These are phyloP conservation scores for Sporothrix protearum DNA, from an alignment of 2,329 filamentous ascomycete species.

Conservation along the genomic window DNA sequence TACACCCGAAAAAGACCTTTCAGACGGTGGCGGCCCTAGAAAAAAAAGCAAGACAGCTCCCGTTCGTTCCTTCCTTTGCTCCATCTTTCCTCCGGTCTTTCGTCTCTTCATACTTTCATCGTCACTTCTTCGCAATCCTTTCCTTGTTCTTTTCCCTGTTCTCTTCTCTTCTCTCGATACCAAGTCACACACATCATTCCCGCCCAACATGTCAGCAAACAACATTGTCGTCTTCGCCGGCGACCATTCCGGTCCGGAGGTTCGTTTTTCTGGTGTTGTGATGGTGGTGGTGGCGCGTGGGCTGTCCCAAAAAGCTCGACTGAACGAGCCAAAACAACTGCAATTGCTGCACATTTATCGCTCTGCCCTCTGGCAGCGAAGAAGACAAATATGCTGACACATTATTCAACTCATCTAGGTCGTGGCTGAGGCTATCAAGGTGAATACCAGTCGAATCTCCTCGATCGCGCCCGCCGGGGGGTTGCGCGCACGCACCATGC, in stretches of 20 bases:
- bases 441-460: conserved; percentile 35
- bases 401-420: conserved; percentile 51
- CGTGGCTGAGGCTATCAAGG: conserved; percentile 80
- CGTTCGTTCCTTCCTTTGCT: conserved; percentile 7
- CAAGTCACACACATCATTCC: neutral
- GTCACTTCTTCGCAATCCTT: neutral
- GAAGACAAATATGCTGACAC: conserved; percentile 17
- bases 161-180: neutral
- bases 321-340: neutral
- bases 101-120: neutral
- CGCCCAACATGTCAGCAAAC: conserved; percentile 59
- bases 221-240: conserved; percentile 79
- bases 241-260: conserved; percentile 84
- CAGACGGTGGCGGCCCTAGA: neutral
- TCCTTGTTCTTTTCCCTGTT: neutral
- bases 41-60: conserved; percentile 7
- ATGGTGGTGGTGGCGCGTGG: conserved; percentile 3
- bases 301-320: neutral
- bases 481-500: neutral
- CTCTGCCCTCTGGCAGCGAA: neutral
- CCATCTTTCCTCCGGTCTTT: neutral
- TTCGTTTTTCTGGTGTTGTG: conserved; percentile 40
- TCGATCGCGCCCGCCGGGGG: neutral
- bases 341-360: neutral
- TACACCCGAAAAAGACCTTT: conserved; percentile 10